Evolutionary conservation across 331 rosid genomes (phyloP).

Genomic region (Rhamnella rubrinervis): DNA sequence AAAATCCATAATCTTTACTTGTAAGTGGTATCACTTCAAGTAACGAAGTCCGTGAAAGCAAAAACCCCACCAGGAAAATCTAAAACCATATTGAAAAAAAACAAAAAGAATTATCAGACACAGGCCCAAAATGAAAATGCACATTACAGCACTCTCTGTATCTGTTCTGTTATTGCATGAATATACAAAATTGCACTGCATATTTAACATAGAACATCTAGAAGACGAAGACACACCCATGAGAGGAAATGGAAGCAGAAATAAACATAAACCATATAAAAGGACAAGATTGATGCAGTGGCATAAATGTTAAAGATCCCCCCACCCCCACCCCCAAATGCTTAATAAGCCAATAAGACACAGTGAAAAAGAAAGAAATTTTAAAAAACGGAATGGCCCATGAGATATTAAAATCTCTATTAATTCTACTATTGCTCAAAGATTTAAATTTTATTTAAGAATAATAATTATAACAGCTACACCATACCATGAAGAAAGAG

Average conservation of each 20-base stretch:
- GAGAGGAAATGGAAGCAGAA: background rate
- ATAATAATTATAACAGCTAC: background rate
- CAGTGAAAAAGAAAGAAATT: background rate
- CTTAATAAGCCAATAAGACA: background rate
- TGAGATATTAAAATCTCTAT: too few species aligned
- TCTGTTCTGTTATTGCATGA: too few species aligned
- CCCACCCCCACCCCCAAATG: background rate
- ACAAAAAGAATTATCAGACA: background rate
- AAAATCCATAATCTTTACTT: background rate
- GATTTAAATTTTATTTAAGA: too few species aligned
- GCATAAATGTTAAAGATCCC: background rate
- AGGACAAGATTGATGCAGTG: background rate
- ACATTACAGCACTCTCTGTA: background rate
- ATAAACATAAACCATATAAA: background rate
- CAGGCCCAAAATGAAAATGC: background rate
- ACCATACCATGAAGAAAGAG: slow-evolving; percentile 46
- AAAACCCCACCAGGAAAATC: background rate
- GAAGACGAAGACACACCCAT: too few species aligned
- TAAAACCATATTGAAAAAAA: background rate
- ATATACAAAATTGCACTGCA: too few species aligned
- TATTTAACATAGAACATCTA: too few species aligned
- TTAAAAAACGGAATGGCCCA: background rate
- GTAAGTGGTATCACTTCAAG: background rate
- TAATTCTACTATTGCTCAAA: background rate
- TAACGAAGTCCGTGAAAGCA: background rate